Evolutionary conservation across 2,329 filamentous ascomycete species (phyloP).

Genomic region (Mariannaea elegans): DNA sequence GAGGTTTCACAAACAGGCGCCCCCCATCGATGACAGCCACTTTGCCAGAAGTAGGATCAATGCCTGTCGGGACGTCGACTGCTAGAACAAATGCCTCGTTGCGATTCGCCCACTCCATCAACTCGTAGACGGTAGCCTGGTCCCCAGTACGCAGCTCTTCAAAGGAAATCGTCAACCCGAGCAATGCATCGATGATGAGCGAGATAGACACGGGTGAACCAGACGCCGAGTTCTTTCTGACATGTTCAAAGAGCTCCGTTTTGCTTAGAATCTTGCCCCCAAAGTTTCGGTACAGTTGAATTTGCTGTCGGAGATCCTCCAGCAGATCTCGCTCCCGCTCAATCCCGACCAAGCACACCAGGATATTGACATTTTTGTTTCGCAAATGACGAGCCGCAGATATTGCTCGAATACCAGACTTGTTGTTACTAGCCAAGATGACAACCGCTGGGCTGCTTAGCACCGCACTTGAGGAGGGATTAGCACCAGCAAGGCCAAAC

Average conservation of each 20-base stretch:
- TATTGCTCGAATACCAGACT: slow-evolving; percentile 83
- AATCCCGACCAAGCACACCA: slow-evolving; percentile 85
- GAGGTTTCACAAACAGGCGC: slow-evolving; percentile 80
- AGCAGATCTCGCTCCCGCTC: slow-evolving; percentile 84
- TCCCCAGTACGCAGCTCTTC: slow-evolving; percentile 86
- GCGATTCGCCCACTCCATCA: slow-evolving; percentile 94
- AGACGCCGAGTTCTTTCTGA: slow-evolving; percentile 56
- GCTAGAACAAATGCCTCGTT: slow-evolving; percentile 84
- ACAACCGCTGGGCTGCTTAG: slow-evolving; percentile 60
- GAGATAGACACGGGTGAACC: slow-evolving; percentile 67
- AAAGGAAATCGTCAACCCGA: slow-evolving; percentile 87
- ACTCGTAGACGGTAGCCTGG: slow-evolving; percentile 83
- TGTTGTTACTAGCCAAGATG: slow-evolving; percentile 95
- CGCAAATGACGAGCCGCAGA: slow-evolving; percentile 87
- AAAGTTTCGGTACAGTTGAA: slow-evolving; percentile 84
- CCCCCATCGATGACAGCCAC: slow-evolving; percentile 75
- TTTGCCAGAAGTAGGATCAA: slow-evolving; percentile 80
- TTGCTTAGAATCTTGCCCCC: slow-evolving; percentile 77
- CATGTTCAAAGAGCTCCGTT: slow-evolving; percentile 67
- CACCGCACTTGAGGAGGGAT: slow-evolving; percentile 41
- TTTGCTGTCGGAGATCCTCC: slow-evolving; percentile 81
- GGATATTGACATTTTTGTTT: slow-evolving; percentile 81
- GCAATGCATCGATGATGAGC: slow-evolving; percentile 86
- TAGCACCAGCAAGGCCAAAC: slow-evolving; percentile 53
- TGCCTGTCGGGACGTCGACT: slow-evolving; percentile 90